Base-by-base conservation (phyloP, 768 basidiomycete species). In the Lentinula aciculospora region DNA sequence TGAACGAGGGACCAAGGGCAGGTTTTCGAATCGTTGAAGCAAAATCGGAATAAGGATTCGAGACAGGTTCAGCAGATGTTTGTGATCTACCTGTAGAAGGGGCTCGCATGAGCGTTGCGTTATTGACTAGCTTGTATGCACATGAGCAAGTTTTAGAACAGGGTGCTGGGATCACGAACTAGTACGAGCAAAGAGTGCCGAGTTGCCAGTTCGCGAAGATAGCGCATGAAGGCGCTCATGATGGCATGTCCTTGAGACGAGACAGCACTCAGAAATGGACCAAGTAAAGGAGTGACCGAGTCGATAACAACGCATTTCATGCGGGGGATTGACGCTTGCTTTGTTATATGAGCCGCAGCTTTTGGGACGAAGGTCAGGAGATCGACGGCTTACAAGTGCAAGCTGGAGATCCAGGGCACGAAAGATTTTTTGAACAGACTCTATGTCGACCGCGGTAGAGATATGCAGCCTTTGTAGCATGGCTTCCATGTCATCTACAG, bases 171-270 rank as follows among this genome's bases (percentile, higher is more conserved):
- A 4, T 25, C 10, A 53, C 51, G 36, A 28, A 89, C 89, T 36
- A 92, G 65, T 36, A 88, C 70, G 0, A 81, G 72, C 44, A 82
- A 63, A 3, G 69, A 69, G 49, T 72, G 73, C 5, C 64, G 67
- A 46, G 76, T 78, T 5, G 85, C 76, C 31, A 84, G 67, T 1
- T 65, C 62, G 48, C 82, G 80, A 25, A 91, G 74, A 53, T 83
- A 78, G 1, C 77, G 80, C 84, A 91, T 89, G 57, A 91, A 81
- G 2, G 78, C 76, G 0, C 79, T 79, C 88, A 91, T 90, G 17
- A 80, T 71, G 0, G 88, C 84, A 66, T 92, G 89, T 4, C 90
- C 89, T 71, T 89, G 82, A 2, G 87, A 80, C 3, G 89, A 85
- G 3, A 82, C 74, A 0, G 80, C 81, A 63, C 81, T 88, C 21